These are phyloP conservation scores for Tetracentron sinense DNA, from an alignment of 164 flowering plant species.

Conservation along the genomic window DNA sequence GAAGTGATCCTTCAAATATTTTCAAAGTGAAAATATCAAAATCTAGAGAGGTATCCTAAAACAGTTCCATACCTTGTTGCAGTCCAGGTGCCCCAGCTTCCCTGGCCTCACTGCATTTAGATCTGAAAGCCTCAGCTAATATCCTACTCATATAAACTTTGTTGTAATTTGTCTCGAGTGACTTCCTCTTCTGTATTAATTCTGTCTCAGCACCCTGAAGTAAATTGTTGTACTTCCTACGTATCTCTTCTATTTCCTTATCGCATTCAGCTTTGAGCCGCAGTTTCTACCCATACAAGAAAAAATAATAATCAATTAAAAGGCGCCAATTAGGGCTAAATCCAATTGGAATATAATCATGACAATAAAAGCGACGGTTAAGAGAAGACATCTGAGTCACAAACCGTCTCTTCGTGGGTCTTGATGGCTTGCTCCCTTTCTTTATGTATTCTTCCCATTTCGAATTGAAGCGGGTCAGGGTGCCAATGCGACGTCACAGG, in stretches of 20 bases:
- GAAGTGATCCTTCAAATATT: not conserved
- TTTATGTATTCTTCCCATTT: slow-evolving; percentile 43
- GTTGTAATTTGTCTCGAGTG: slow-evolving; percentile 33
- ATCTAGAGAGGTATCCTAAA: not conserved
- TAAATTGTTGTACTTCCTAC: slow-evolving; percentile 43
- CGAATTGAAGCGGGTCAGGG: slow-evolving; percentile 60
- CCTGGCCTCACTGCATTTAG: slow-evolving; percentile 36
- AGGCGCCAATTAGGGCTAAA: not conserved
- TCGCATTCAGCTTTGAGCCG: slow-evolving; percentile 50
- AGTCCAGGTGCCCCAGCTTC: slow-evolving; percentile 18
- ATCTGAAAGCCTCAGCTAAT: slow-evolving; percentile 58
- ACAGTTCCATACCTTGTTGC: slow-evolving; percentile 35
- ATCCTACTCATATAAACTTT: slow-evolving; percentile 46
- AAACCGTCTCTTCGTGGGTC: slow-evolving; percentile 51
- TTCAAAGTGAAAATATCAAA: not conserved
- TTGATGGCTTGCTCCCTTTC: slow-evolving; percentile 39
- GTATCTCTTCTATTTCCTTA: slow-evolving; percentile 68
- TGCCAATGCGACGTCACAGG: slow-evolving; percentile 12
- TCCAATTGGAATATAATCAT: not conserved
- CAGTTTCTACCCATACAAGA: slow-evolving; percentile 40
- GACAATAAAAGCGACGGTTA: not conserved
- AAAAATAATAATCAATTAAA: slow-evolving; percentile 3
- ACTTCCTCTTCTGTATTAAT: slow-evolving; percentile 27
- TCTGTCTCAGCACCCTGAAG: slow-evolving; percentile 46
- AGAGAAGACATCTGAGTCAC: slow-evolving; percentile 20